These are phyloP conservation scores for Penicillium oxalicum DNA, from an alignment of 2,329 filamentous ascomycete genomes.

Conservation along the genomic window DNA sequence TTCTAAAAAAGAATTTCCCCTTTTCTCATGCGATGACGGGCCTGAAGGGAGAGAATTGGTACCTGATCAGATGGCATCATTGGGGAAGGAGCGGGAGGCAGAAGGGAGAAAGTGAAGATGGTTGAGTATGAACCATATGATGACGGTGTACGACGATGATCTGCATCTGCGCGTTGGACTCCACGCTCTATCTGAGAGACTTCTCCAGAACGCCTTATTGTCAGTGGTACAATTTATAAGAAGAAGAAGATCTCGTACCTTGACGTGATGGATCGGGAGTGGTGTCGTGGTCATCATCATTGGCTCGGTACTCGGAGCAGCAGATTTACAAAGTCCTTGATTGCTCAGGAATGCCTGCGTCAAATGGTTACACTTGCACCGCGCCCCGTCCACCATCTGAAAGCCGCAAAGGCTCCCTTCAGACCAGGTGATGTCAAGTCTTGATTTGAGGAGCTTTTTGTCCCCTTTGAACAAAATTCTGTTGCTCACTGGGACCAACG, in stretches of 20 bases:
- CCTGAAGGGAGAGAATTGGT: background rate
- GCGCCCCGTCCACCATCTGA: background rate
- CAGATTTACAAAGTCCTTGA: slow-evolving; percentile 12
- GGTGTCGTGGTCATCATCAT: background rate
- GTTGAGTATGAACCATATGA: too few relatives aligned
- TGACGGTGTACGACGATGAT: too few relatives aligned
- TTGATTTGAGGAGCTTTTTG: background rate
- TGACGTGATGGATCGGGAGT: too few relatives aligned
- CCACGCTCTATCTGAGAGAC: background rate
- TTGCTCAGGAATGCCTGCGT: slow-evolving; percentile 17
- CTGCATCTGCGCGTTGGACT: too few relatives aligned
- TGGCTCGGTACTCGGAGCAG: slow-evolving; percentile 7
- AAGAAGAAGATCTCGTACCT: too few relatives aligned
- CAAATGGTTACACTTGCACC: slow-evolving; percentile 8
- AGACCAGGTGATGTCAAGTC: slow-evolving; percentile 17
- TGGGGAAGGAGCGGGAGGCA: background rate
- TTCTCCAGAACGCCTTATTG: slow-evolving; percentile 1
- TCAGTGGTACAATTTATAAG: background rate
- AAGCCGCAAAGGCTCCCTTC: background rate
- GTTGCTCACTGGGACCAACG: too few relatives aligned
- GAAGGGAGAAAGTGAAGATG: too few relatives aligned
- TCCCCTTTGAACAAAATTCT: too few relatives aligned
- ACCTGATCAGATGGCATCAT: slow-evolving; percentile 10
- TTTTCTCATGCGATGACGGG: background rate
- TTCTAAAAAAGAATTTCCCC: background rate